phyloP scores from a whole-genome alignment of 495 filamentous ascomycete genomes.

The Xylaria scruposa region DNA sequence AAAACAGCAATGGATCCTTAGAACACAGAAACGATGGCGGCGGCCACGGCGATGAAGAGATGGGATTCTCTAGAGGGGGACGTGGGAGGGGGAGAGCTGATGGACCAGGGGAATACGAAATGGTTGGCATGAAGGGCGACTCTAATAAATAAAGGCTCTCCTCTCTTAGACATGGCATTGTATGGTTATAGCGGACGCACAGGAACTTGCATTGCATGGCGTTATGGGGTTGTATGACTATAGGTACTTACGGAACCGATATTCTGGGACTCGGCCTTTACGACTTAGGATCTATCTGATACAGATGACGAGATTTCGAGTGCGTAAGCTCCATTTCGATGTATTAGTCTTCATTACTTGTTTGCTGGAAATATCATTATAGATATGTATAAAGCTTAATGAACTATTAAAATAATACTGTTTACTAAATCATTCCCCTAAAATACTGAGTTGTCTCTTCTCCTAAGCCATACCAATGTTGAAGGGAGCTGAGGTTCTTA shows the following conservation, averaged over 20 bases:
- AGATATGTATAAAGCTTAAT: background rate
- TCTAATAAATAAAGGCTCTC: slow-evolving; percentile 22
- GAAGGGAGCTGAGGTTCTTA: background rate
- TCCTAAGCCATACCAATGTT: background rate
- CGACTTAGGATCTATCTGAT: slow-evolving; percentile 8
- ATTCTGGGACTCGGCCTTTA: background rate
- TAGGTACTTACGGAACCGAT: slow-evolving; percentile 6
- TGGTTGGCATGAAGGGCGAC: slow-evolving; percentile 61
- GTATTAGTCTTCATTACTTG: background rate
- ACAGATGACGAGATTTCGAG: background rate
- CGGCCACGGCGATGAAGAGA: slow-evolving; percentile 52
- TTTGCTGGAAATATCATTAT: background rate
- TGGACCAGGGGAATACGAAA: slow-evolving; percentile 77
- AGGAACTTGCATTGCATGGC: slow-evolving; percentile 28
- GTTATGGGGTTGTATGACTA: slow-evolving; percentile 26
- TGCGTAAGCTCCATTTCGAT: background rate
- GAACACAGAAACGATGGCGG: slow-evolving; percentile 29
- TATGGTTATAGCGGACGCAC: slow-evolving; percentile 12
- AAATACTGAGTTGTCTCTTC: background rate
- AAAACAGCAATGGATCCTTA: slow-evolving; percentile 26
- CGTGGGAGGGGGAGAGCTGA: slow-evolving; percentile 61
- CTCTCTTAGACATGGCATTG: background rate
- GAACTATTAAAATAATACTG: background rate
- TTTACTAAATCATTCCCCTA: background rate
- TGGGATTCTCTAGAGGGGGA: slow-evolving; percentile 54